Evolutionary conservation across 2,329 filamentous ascomycete species (phyloP), one percentile per base, ranked within the genome.

Genomic region (Whalleya microplaca): DNA sequence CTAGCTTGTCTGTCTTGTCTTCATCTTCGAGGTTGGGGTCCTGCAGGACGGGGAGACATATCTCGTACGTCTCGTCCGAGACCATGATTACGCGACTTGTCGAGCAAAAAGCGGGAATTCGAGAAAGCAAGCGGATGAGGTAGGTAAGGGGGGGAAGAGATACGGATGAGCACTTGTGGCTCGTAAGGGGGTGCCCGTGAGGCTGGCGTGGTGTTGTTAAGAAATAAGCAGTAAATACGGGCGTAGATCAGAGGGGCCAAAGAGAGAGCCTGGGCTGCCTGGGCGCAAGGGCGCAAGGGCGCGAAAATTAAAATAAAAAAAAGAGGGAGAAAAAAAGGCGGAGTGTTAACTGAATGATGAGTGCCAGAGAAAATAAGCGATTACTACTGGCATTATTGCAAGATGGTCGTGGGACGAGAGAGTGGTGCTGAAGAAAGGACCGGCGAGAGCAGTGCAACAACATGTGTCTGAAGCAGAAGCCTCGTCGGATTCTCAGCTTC

Each of bases 1-100:
- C 93, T 51, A 97, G 81, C 76, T 85, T 90, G 75, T 98, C 94
- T 47, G 91, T 94, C 80, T 95, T 96, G 71, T 97, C 94, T 76
- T 99, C 95, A 62, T 98, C 95, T 68, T 96, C 91, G 59, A 96
- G 81, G 53, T 83, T 81, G 56, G 86, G 78, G 76, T 97, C 89
- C 78, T 95, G 88, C 63, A 99, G 84, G 71, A 97, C 85, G 50
- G 92, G 91, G 72, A 96, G 85, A 74, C 92, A 96, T 69, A 95
- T 84, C 68, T 97, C 92, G 79, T 96, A 96, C 53, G 94, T 87
- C 67, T 93, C 87, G 80, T 98, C 94, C 68, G 93, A 91, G 61
- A 96, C 88, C 94, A 98, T 97, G 72, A 61, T 83, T 69, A 75
- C 66, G 69, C 53, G 64, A 63, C 57, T 46, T 44, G 50, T 56